Percentiles rank a stretch among this genome's conserved stretches.
phyloP scores from a whole-genome alignment of 2,329 filamentous ascomycete genomes.

The Zasmidium citrigriseum region DNA sequence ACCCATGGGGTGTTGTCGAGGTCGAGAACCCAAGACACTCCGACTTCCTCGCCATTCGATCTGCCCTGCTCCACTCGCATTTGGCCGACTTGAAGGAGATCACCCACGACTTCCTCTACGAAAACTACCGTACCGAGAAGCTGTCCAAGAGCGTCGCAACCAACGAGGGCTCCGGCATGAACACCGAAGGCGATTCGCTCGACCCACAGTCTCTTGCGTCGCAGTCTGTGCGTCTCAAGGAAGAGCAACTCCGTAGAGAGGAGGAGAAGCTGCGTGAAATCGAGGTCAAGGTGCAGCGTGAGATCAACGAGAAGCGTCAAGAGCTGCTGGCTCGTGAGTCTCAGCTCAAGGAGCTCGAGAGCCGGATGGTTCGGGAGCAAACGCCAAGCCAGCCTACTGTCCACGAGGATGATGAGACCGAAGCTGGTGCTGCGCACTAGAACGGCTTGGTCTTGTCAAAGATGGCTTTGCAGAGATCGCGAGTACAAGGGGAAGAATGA shows the following conservation, averaged over 20 bases:
- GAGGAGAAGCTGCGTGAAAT: slow-evolving; percentile 99
- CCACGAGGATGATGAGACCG: slow-evolving; percentile 25
- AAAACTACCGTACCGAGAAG: slow-evolving; percentile 99
- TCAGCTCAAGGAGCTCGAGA: slow-evolving; percentile 97
- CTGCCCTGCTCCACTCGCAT: slow-evolving; percentile 95
- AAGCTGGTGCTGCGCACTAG: slow-evolving; percentile 26
- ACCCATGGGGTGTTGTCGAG: slow-evolving; percentile 98
- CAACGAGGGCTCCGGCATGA: slow-evolving; percentile 60
- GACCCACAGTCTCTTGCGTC: slow-evolving; percentile 96
- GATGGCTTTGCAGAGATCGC: neutral
- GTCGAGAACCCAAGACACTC: slow-evolving; percentile 99
- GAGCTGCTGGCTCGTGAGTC: slow-evolving; percentile 96
- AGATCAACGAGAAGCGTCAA: slow-evolving; percentile 99
- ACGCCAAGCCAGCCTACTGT: slow-evolving; percentile 26
- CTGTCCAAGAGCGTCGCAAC: slow-evolving; percentile 95
- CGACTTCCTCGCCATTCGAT: slow-evolving; percentile 96
- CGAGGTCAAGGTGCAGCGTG: slow-evolving; percentile 98
- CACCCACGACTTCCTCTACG: slow-evolving; percentile 98
- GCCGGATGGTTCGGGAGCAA: slow-evolving; percentile 77
- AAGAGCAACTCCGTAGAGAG: slow-evolving; percentile 97
- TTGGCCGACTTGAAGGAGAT: slow-evolving; percentile 98
- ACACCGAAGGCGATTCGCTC: slow-evolving; percentile 62
- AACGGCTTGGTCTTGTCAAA: neutral
- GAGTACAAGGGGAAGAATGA: neutral
- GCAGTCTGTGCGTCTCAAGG: slow-evolving; percentile 97